These are phyloP conservation scores for Coelastrella sp. DNA, from an alignment of 139 green algal species.

Conservation along the genomic window DNA sequence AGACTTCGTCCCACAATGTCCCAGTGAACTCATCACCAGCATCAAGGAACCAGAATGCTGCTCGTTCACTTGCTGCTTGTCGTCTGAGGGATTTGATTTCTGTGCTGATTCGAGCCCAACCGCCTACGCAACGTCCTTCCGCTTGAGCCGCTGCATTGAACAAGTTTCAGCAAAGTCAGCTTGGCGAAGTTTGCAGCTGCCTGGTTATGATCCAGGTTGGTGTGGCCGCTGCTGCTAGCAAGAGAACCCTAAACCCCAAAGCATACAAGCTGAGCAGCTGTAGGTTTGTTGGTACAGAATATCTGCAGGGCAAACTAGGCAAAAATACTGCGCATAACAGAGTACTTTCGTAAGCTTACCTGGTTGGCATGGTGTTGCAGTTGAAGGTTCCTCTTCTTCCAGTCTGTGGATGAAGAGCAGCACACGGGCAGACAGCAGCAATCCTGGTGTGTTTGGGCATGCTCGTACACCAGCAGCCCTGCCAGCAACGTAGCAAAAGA, in stretches of 20 bases:
- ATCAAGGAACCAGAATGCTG: slow-evolving; percentile 27
- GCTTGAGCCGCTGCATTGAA: neutral
- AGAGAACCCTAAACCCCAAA: neutral
- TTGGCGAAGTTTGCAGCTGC: neutral
- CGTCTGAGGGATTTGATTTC: neutral
- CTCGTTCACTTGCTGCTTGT: slow-evolving; percentile 7
- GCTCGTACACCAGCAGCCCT: no score
- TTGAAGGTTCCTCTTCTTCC: slow-evolving; percentile 20
- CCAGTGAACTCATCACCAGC: slow-evolving; percentile 25
- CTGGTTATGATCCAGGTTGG: neutral
- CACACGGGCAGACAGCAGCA: no score
- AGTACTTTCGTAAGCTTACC: neutral
- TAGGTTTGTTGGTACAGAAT: neutral
- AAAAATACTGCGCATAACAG: neutral
- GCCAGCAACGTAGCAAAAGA: no score
- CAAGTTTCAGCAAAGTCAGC: neutral
- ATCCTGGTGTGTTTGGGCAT: no score
- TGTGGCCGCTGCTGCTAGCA: neutral
- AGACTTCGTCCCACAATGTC: neutral
- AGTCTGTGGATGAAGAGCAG: neutral
- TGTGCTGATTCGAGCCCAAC: slow-evolving; percentile 19
- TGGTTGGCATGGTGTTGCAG: neutral
- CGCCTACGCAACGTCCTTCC: slow-evolving; percentile 2
- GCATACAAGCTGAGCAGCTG: neutral
- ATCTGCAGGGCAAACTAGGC: neutral